Conservation (phyloP, 2,329 filamentous ascomycete species). For the Trichophyton equinum region DNA sequence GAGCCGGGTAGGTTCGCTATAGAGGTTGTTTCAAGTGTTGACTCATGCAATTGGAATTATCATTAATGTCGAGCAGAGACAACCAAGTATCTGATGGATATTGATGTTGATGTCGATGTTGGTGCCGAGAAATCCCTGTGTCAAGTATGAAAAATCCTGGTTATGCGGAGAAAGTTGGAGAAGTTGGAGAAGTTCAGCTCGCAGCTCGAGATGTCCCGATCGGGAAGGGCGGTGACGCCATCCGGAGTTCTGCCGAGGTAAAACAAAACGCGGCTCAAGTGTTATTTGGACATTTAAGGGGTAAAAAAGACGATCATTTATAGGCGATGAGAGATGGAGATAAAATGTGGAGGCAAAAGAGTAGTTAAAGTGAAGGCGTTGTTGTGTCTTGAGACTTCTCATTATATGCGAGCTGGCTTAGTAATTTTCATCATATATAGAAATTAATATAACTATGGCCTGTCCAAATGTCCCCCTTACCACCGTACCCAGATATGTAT, state of each 20-base stretch:
- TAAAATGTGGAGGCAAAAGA: neutral
- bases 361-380: neutral
- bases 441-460: neutral
- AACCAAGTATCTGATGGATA: neutral
- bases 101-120: neutral
- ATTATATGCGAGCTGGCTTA: neutral
- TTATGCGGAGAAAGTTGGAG: slow-evolving; percentile 3
- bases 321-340: neutral
- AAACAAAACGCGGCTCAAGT: neutral
- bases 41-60: neutral
- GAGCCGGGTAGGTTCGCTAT: neutral
- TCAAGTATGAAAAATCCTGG: neutral
- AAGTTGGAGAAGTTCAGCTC: slow-evolving; percentile 3
- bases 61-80: neutral
- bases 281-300: neutral
- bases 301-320: neutral
- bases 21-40: neutral
- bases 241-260: neutral
- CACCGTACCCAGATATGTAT: neutral
- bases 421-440: neutral
- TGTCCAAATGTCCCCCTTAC: neutral
- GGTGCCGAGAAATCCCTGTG: neutral
- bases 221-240: neutral
- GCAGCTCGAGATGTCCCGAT: neutral
- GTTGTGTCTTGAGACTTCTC: neutral